Conservation (phyloP, 257 asterid species). For the Fraxinus americana region DNA sequence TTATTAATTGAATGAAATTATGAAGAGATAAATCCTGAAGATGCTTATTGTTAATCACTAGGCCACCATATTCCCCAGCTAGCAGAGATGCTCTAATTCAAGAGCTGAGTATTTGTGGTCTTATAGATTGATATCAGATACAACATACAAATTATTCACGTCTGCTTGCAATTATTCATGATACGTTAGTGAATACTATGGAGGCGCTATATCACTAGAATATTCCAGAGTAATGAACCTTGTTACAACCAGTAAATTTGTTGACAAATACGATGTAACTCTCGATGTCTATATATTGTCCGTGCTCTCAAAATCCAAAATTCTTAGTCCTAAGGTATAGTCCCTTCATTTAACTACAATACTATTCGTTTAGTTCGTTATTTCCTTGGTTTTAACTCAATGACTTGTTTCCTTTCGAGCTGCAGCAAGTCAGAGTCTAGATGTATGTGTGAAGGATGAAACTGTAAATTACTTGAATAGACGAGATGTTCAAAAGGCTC, state of each 20-base stretch:
- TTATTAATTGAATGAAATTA: background rate
- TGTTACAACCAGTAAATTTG: background rate
- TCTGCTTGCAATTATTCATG: background rate
- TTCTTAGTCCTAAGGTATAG: background rate
- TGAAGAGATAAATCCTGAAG: background rate
- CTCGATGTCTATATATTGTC: background rate
- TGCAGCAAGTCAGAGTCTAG: background rate
- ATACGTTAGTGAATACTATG: background rate
- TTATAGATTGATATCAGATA: background rate
- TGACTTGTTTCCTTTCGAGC: background rate
- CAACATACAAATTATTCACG: background rate
- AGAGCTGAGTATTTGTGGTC: background rate
- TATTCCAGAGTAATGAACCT: slow-evolving; percentile 5
- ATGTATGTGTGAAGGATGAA: slow-evolving; percentile 11
- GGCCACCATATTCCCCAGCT: background rate
- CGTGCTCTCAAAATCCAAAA: background rate
- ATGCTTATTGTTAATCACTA: background rate
- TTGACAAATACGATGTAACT: slow-evolving; percentile 3
- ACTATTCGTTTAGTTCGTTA: no score
- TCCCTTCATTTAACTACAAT: background rate
- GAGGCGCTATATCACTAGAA: background rate
- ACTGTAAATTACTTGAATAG: background rate
- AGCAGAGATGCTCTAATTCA: background rate
- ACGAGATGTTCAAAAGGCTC: background rate
- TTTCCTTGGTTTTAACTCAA: background rate